phyloP scores from a whole-genome alignment of 305 asterid genomes.

The Stenogyne calaminthoides region DNA sequence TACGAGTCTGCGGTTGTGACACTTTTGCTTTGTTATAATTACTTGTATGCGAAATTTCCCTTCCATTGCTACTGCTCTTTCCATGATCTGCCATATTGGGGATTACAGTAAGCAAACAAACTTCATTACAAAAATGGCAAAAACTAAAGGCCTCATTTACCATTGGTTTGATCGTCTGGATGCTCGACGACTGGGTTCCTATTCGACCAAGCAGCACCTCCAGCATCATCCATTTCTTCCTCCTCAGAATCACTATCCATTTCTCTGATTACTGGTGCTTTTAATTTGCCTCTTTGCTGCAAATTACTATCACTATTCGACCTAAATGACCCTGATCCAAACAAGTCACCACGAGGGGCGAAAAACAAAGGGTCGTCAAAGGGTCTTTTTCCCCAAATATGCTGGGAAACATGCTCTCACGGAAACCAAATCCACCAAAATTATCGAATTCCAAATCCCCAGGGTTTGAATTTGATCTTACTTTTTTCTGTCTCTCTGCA shows the following conservation, averaged over 20 bases:
- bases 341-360: constrained; percentile 47
- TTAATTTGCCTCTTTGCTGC: constrained; percentile 32
- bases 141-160: constrained; percentile 34
- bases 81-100: constrained; percentile 37
- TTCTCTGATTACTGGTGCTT: constrained; percentile 64
- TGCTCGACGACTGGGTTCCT: constrained; percentile 71
- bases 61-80: constrained; percentile 29
- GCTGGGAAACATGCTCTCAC: constrained; percentile 48
- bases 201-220: constrained; percentile 35
- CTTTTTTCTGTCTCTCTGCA: constrained; percentile 49
- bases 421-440: constrained; percentile 32
- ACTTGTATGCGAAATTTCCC: constrained; percentile 27
- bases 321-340: constrained; percentile 34
- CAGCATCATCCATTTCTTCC: constrained; percentile 29
- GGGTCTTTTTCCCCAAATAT: constrained; percentile 65
- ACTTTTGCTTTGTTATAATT: constrained; percentile 31
- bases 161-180: constrained; percentile 69
- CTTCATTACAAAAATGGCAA: background rate
- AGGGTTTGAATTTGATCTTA: constrained; percentile 23
- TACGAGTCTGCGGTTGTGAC: constrained; percentile 27
- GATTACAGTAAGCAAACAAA: background rate
- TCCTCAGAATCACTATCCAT: constrained; percentile 58
- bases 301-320: constrained; percentile 25
- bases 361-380: constrained; percentile 73
- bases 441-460: constrained; percentile 29